A percentile compares a stretch with the other conserved stretches of the same genome.
These are phyloP conservation scores for Russula vinacea DNA, from an alignment of 768 basidiomycete species.

Conservation along the genomic window DNA sequence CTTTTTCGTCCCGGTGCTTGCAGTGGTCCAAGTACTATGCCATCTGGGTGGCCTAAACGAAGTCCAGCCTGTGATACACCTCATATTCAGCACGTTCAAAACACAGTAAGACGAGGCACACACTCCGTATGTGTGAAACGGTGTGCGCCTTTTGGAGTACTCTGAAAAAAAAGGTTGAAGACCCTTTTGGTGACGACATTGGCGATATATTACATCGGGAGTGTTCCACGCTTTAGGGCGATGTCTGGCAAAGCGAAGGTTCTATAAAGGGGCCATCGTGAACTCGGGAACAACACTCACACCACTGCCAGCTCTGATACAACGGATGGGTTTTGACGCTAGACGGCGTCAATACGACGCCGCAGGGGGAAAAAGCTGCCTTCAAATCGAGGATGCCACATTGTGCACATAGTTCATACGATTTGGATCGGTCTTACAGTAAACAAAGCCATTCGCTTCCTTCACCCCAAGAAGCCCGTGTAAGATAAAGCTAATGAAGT, in stretches of 20 bases:
- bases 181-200: conserved; percentile 84
- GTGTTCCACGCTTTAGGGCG: conserved; percentile 87
- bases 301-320: too few species aligned
- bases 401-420: too few species aligned
- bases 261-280: conserved; percentile 44
- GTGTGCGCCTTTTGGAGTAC: conserved; percentile 73
- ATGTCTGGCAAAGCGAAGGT: conserved; percentile 87
- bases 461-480: too few species aligned
- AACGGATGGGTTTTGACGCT: too few species aligned
- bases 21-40: conserved; percentile 42
- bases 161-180: conserved; percentile 66
- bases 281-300: too few species aligned
- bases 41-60: conserved; percentile 98
- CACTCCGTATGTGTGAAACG: conserved; percentile 98
- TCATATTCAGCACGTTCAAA: conserved; percentile 1
- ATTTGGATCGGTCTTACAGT: too few species aligned
- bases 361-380: too few species aligned
- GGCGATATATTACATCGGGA: conserved; percentile 84
- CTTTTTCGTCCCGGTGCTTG: too few species aligned
- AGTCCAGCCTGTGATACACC: conserved; percentile 70
- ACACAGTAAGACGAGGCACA: conserved; percentile 37
- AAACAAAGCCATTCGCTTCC: too few species aligned
- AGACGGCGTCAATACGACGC: too few species aligned
- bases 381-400: too few species aligned
- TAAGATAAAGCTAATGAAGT: too few species aligned